Percentiles rank a stretch among this genome's conserved stretches.
These are phyloP conservation scores for Penicillium hesseltinei DNA, from an alignment of 2,329 filamentous ascomycete genomes.

Conservation along the genomic window DNA sequence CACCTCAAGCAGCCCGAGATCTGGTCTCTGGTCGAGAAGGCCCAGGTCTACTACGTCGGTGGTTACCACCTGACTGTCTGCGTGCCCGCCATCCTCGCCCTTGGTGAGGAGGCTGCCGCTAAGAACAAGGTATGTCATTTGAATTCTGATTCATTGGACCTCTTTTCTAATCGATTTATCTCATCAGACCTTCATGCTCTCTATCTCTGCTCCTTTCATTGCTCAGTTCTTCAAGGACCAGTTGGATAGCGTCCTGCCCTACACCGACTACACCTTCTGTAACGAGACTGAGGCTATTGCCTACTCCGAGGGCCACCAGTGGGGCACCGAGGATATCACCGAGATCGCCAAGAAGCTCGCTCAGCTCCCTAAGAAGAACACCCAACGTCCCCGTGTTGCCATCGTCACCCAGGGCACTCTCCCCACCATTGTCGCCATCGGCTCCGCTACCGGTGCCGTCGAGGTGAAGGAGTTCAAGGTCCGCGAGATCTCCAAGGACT, in stretches of 20 bases:
- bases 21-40: constrained; percentile 87
- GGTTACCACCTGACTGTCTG: constrained; percentile 98
- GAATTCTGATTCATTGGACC: neutral
- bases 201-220: constrained; percentile 94
- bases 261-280: constrained; percentile 94
- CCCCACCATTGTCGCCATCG: constrained; percentile 76
- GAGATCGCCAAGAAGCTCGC: constrained; percentile 84
- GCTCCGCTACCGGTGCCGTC: constrained; percentile 63
- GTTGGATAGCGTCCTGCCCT: constrained; percentile 78
- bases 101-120: constrained; percentile 82
- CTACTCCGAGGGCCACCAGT: constrained; percentile 78
- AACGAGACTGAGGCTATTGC: constrained; percentile 93
- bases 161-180: constrained; percentile 2
- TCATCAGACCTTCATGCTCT: constrained; percentile 71
- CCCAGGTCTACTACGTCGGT: constrained; percentile 86
- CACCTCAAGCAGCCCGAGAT: constrained; percentile 89
- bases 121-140: constrained; percentile 69
- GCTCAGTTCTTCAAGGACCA: constrained; percentile 96
- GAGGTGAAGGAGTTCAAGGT: constrained; percentile 76
- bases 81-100: constrained; percentile 81
- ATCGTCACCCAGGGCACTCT: constrained; percentile 95
- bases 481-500: constrained; percentile 68
- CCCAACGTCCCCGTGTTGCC: constrained; percentile 75
- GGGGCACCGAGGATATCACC: constrained; percentile 72
- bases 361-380: constrained; percentile 88